Evolutionary conservation across 257 asterid species (phyloP).

Genomic region (Cynanchum wilfordii): DNA sequence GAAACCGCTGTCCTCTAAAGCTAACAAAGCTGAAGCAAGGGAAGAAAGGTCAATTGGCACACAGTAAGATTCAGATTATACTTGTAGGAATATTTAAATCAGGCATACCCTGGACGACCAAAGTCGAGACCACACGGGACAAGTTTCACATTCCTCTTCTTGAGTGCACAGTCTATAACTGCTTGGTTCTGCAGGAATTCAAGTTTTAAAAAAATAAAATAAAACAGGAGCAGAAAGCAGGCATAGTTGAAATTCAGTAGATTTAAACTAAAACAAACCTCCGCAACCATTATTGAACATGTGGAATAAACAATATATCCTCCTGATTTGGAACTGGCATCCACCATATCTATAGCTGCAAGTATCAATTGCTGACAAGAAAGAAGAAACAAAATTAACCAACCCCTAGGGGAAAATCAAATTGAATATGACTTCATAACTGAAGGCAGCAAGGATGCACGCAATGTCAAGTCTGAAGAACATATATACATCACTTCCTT

Average conservation of each 20-base stretch:
- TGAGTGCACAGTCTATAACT: constrained; percentile 90
- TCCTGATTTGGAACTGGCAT: constrained; percentile 92
- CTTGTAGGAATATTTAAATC: background rate
- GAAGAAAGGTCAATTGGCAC: constrained; percentile 11
- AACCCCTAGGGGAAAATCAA: background rate
- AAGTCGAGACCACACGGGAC: constrained; percentile 97
- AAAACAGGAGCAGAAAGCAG: constrained; percentile 5
- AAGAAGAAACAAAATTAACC: background rate
- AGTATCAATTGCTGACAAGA: constrained; percentile 72
- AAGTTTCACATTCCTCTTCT: constrained; percentile 83
- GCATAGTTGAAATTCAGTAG: constrained; percentile 10
- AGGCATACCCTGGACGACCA: constrained; percentile 80
- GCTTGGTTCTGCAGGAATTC: constrained; percentile 80
- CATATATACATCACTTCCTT: background rate
- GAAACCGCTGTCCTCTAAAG: constrained; percentile 70
- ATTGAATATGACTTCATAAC: background rate
- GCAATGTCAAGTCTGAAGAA: background rate
- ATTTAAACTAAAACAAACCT: constrained; percentile 43
- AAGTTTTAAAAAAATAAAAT: constrained; percentile 18
- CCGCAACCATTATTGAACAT: constrained; percentile 94
- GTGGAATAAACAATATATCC: constrained; percentile 92
- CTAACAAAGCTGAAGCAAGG: constrained; percentile 50
- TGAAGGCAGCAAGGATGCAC: background rate
- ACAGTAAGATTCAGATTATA: background rate
- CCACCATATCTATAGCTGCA: constrained; percentile 95